Evolutionary conservation across 306 rosid genomes (phyloP).

Genomic region (Prunus mume): DNA sequence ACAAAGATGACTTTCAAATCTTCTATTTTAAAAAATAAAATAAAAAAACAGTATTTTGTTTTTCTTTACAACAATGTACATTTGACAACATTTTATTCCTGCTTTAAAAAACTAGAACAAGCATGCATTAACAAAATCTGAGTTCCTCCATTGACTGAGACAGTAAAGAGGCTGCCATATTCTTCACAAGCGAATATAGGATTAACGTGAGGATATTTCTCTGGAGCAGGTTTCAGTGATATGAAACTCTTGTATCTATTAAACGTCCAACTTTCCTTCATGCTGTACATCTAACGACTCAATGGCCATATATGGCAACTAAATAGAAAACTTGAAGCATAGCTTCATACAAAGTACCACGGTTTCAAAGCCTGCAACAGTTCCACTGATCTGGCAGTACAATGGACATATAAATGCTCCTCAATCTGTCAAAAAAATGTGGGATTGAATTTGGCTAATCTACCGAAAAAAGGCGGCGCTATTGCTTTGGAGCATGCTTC

Average conservation of each 20-base stretch:
- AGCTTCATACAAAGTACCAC: neutral
- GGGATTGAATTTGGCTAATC: neutral
- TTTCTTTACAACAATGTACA: constrained; percentile 20
- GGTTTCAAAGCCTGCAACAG: constrained; percentile 9
- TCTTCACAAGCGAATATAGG: neutral
- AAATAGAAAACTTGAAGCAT: neutral
- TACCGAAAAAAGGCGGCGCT: neutral
- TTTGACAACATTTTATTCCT: constrained; percentile 19
- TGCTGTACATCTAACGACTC: constrained; percentile 29
- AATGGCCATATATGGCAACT: constrained; percentile 1
- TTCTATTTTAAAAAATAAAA: neutral
- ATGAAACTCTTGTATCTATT: neutral
- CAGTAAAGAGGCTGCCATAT: neutral
- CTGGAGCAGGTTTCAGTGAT: neutral
- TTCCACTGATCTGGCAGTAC: constrained; percentile 1
- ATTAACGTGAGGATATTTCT: neutral
- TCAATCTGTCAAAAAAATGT: neutral
- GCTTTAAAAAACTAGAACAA: constrained; percentile 9
- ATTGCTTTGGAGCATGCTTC: constrained; percentile 9
- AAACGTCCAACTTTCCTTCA: neutral
- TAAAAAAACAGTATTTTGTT: neutral
- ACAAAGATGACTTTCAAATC: neutral
- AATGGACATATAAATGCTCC: neutral
- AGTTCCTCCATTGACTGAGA: neutral
- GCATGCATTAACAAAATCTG: constrained; percentile 8